Evolutionary conservation across 2,329 filamentous ascomycete genomes (phyloP), one percentile per base, ranked within the genome.

Genomic region (Drechslerella dactyloides): DNA sequence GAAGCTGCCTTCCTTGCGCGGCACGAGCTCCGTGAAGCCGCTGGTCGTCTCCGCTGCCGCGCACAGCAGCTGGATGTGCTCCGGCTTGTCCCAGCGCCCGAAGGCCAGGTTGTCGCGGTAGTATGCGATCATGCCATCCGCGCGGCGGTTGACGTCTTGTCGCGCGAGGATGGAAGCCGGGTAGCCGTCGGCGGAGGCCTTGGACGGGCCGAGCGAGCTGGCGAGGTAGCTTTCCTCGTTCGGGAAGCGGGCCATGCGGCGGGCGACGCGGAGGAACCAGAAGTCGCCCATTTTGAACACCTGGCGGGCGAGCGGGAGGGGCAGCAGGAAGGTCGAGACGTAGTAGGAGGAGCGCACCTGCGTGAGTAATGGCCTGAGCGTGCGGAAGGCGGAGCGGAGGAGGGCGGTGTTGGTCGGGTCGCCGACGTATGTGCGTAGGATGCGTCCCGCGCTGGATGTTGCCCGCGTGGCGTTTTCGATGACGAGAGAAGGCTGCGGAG

Each of bases 201-300:
- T 42, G 11, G 68, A 65, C 4, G 68, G 68, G 2, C 68, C 68
- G 6, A 64, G 57, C 13, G 21, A 42, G 35, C 33, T 60, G 35
- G 68, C 68, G n/a, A 72, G 60, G 33, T 61, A 65, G 6, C 35
- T 40, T 44, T 72, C 68, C 27, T 72, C 68, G 51, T 35, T 72
- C 15, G 17, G 55, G 40, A 53, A 52, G 17, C 56, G 64, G 48
- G 68, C 51, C 7, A 72, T 17, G 19, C 52, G 60, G 55, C 19
- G 27, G 23, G 33, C 42, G 3, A 72, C 11, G 11, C 68, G 44
- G 17, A 61, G 55, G 55, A 72, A 72, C 60, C 60, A 72, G 48
- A 65, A 72, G 51, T 72, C 68, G 53, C 68, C 68, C 68, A 72
- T 72, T 19, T 60, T 72, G 44, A 52, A 55, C 24, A 61, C 30